Evolutionary conservation across 78 protist genomes (phyloP), one percentile per base, ranked within the genome.

Genomic region (Dictyostelium purpureum): DNA sequence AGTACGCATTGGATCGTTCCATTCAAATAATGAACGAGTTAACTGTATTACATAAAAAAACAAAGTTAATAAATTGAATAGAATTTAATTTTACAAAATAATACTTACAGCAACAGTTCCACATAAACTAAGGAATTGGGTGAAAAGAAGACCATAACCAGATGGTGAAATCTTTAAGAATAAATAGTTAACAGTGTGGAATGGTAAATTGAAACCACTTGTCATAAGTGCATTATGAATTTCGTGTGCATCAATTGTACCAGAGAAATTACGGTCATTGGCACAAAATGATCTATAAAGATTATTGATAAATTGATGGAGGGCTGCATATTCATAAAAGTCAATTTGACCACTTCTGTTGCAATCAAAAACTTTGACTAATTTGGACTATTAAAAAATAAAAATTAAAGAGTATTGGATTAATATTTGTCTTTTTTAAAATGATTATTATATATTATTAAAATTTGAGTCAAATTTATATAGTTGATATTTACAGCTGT

Each of bases 1-100:
- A 26, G 90, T 83, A 71, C 90, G 69, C 81, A 71, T 71, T 67
- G 90, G 90, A 21, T 83, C 90, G 21, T 51, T 70, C 90, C 90
- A 83, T 71, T 83, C 90, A 43, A 83, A 83, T 21, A 83, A 35
- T 38, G 81, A 71, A 21, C 90, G 14, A 28, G 65, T 26, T 33
- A 83, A 38, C n/a, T n/a, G n/a, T n/a, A n/a, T n/a, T n/a, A n/a
- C n/a, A n/a, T n/a, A n/a, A n/a, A n/a, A n/a, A n/a, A n/a, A n/a
- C n/a, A n/a, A n/a, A n/a, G n/a, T n/a, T n/a, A n/a, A n/a, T n/a
- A n/a, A n/a, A n/a, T n/a, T n/a, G n/a, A n/a, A n/a, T n/a, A n/a
- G n/a, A n/a, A n/a, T n/a, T n/a, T n/a, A n/a, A n/a, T n/a, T n/a
- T n/a, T n/a, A n/a, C n/a, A n/a, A n/a, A n/a, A n/a, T n/a, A n/a